phyloP scores from a whole-genome alignment of 306 rosid species.

The Dryas octopetala region DNA sequence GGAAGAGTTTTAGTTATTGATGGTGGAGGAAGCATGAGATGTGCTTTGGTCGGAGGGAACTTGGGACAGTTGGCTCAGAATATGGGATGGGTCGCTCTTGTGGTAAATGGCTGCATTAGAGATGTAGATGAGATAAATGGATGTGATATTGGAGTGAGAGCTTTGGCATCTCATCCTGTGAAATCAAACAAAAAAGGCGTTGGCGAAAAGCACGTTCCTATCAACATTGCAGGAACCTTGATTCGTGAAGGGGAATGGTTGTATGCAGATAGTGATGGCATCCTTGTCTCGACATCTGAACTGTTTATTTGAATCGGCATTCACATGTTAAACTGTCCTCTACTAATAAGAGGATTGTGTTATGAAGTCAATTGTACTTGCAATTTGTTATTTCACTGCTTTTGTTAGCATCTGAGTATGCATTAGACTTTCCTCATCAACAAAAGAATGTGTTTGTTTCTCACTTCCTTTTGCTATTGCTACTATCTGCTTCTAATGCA shows the following conservation, averaged over 20 bases:
- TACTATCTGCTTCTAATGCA: neutral
- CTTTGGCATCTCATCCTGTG: constrained; percentile 66
- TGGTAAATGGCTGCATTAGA: constrained; percentile 83
- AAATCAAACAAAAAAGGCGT: constrained; percentile 56
- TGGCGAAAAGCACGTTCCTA: constrained; percentile 16
- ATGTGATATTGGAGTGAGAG: constrained; percentile 73
- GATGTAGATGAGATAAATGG: constrained; percentile 81
- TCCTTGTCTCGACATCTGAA: constrained; percentile 8
- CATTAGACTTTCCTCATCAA: neutral
- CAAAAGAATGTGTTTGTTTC: constrained; percentile 30
- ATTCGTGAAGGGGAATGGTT: constrained; percentile 78
- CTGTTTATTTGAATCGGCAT: constrained; percentile 8
- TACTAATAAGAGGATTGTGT: neutral
- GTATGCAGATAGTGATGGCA: constrained; percentile 62
- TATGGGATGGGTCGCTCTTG: constrained; percentile 74
- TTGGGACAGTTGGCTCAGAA: constrained; percentile 46
- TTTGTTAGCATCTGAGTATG: neutral
- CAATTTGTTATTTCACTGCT: neutral
- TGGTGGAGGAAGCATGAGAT: constrained; percentile 52
- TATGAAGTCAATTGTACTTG: neutral
- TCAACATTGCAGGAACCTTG: constrained; percentile 58
- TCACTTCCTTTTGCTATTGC: neutral
- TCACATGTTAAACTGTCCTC: neutral
- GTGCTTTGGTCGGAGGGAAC: constrained; percentile 57
- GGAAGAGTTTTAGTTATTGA: constrained; percentile 52